A percentile compares a stretch with the other conserved stretches of the same genome.
Conservation (phyloP, 1,139 yeast genomes). For the Maudiozyma humilis region DNA sequence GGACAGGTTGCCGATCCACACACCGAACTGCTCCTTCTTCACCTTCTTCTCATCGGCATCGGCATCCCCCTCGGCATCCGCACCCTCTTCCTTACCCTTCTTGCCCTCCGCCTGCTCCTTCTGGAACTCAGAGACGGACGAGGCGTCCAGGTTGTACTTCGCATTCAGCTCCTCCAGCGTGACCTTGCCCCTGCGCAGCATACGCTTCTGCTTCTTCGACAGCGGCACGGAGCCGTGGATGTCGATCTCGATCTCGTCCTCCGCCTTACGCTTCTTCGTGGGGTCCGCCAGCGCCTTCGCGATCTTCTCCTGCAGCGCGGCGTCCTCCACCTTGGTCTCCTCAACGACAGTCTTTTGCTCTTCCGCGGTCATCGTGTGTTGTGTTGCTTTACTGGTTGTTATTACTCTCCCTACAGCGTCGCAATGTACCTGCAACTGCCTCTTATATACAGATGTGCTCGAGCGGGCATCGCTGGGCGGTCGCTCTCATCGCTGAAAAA, state of each 20-base stretch:
- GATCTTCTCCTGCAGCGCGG: constrained; percentile 12
- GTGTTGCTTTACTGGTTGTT: too few species aligned
- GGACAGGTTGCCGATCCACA: constrained; percentile 91
- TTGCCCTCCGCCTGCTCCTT: constrained; percentile 24
- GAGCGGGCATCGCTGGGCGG: too few species aligned
- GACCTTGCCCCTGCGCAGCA: constrained; percentile 65
- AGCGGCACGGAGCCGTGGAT: constrained; percentile 70
- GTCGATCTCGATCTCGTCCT: constrained; percentile 69
- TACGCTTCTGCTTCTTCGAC: constrained; percentile 85
- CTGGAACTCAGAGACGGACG: constrained; percentile 31
- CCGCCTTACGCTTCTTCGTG: constrained; percentile 33
- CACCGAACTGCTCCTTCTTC: constrained; percentile 51
- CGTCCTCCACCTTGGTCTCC: constrained; percentile 2
- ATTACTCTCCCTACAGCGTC: too few species aligned
- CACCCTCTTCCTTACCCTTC: constrained; percentile 1
- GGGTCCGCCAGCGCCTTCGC: constrained; percentile 28
- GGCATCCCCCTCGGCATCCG: constrained; percentile 9
- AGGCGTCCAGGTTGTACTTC: constrained; percentile 36
- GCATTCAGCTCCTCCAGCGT: constrained; percentile 49
- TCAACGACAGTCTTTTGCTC: constrained; percentile 1
- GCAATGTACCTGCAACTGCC: too few species aligned
- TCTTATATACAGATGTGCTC: too few species aligned
- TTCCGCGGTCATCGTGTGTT: constrained; percentile 1
- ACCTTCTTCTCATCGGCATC: background rate
- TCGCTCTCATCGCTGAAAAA: background rate